Percentiles rank a stretch among this genome's conserved stretches.
Evolutionary conservation across 73 alveolate species (phyloP).

Genomic region (Loxodes magnus): DNA sequence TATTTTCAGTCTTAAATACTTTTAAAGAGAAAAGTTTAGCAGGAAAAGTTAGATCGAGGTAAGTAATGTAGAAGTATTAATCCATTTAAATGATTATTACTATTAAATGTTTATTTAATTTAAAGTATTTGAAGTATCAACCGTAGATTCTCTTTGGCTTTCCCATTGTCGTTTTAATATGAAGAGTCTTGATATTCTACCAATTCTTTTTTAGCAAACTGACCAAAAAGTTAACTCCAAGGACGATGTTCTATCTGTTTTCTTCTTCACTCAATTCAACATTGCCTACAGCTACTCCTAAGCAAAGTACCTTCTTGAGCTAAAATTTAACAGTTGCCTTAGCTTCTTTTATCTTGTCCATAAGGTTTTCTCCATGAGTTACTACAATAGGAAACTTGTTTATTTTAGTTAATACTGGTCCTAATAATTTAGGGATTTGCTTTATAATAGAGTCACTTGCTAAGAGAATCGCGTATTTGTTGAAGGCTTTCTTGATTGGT

Average conservation of each 20-base stretch:
- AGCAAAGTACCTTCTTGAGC: constrained; percentile 87
- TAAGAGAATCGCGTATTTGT: constrained; percentile 80
- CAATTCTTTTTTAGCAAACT: constrained; percentile 95
- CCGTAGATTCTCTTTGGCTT: constrained; percentile 79
- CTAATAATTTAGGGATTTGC: constrained; percentile 93
- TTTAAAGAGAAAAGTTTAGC: no score
- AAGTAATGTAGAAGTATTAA: no score
- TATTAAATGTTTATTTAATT: no score
- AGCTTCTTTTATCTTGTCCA: constrained; percentile 83
- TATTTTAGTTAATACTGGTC: constrained; percentile 86
- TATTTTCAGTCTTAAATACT: no score
- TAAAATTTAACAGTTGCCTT: constrained; percentile 92
- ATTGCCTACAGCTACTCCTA: constrained; percentile 91
- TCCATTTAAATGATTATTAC: no score
- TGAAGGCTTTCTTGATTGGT: constrained; percentile 93
- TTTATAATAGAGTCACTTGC: constrained; percentile 91
- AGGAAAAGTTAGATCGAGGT: no score
- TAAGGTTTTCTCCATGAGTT: constrained; percentile 78
- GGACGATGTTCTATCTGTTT: constrained; percentile 60
- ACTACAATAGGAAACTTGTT: constrained; percentile 95
- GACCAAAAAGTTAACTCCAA: constrained; percentile 85
- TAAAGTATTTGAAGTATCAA: no score
- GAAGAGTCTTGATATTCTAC: constrained; percentile 88
- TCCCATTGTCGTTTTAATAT: constrained; percentile 97
- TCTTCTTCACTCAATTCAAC: constrained; percentile 83